Evolutionary conservation across 352 stramenopile species (phyloP), one percentile per base, ranked within the genome.

Genomic region (Pythium oligandrum): DNA sequence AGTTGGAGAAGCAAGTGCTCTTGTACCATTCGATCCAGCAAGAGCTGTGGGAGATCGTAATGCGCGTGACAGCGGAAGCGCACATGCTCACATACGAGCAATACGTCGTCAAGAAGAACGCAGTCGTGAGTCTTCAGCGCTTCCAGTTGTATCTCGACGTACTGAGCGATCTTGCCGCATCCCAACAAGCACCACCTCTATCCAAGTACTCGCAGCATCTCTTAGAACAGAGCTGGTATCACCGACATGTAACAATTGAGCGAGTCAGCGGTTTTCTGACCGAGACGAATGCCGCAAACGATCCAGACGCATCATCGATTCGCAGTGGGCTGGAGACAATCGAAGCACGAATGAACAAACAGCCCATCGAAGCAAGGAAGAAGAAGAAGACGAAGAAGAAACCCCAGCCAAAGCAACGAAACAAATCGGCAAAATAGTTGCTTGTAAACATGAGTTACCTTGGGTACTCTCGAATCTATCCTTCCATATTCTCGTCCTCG

Each of bases 91-190:
- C 73, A 31, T 87, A 85, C 44, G 63, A 73, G 6, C n/a, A 46
- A 34, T 83, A 74, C 51, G 76, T 79, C 12, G 48, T 82, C 34
- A 39, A 55, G 17, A 84, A 84, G 49, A 87, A 87, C 51, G 59
- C 73, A 1, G 71, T 64, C 3, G 53, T 87, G 34, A 72, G 66
- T 32, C 63, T 61, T 2, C 77, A 82, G 63, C 70, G 69, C 4
- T 70, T 74, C 40, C 65, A 77, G 32, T 45, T 56, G 35, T 56
- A 52, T 50, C 35, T 9, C 59, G 59, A 39, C 53, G 43, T 35
- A 26, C 43, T 50, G 9, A 33, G 70, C 11, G 59, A 73, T 5
- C 44, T 61, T 32, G 32, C 61, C 4, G 48, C 17, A 26, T 26
- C 17, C 17, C 17, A 26, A 26, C 17, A 26, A 26, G 17, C 17